Evolutionary conservation across 2,329 filamentous ascomycete species (phyloP), one percentile per base, ranked within the genome.

Genomic region (Chrysoporthe deuterocubensis): DNA sequence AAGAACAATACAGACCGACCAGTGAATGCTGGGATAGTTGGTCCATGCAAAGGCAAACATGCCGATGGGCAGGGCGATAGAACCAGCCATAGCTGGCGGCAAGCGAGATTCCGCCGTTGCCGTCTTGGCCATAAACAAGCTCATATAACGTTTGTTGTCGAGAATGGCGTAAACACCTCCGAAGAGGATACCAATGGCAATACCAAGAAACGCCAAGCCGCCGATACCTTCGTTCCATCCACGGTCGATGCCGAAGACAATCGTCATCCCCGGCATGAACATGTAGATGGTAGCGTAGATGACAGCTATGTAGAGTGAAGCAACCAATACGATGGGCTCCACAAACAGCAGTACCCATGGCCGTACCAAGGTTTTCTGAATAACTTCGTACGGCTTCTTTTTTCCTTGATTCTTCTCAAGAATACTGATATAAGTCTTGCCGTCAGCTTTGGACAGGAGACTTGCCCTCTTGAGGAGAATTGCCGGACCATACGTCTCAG

Each of bases 301-400:
- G 69, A 85, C 88, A 70, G 87, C 85, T 82, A 89, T 85, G 79
- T 91, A 92, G 32, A 91, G 79, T 7, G 84, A 85, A 7, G 88
- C 81, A 9, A 91, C 79, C 18, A 90, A 76, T 42, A 91, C 87
- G 70, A 92, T 91, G 4, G 89, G 89, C 72, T 92, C 89, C 64
- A 78, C 78, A 79, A 91, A 87, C 1, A 92, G 81, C 5, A 92
- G 80, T 50, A 89, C 77, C 87, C 87, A 90, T 0, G 90, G 90
- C 1, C 90, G 83, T 57, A 83, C 78, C 32, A 91, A 80, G 4
- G 87, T 84, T 3, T 84, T 82, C 63, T 82, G 82, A 74, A 90
- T 84, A 50, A 85, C 82, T 62, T 82, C 76, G 2, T 0, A 44
- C 1, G 57, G 56, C 57, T 62, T 56, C n/a, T 87, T 86, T 52